A percentile compares a stretch with the other conserved stretches of the same genome.
phyloP scores from a whole-genome alignment of 176 grass and related monocot genomes.

The Lolium rigidum region DNA sequence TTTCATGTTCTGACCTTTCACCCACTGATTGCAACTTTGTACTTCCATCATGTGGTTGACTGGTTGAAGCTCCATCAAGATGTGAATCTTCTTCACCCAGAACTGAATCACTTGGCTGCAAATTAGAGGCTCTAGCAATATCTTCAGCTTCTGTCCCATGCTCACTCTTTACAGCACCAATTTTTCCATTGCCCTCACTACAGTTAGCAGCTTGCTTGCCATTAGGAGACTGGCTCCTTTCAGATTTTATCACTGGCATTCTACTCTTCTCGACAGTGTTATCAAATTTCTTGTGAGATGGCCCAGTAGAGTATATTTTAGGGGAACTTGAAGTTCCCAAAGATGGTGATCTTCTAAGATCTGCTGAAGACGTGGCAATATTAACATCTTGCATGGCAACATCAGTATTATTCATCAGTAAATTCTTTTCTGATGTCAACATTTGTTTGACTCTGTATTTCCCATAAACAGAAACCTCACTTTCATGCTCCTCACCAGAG shows the following conservation, averaged over 20 bases:
- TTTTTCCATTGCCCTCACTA: slow-evolving; percentile 29
- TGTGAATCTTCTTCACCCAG: slow-evolving; percentile 38
- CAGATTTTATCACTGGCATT: slow-evolving; percentile 37
- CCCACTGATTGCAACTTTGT: slow-evolving; percentile 19
- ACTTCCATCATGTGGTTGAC: slow-evolving; percentile 37
- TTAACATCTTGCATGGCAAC: slow-evolving; percentile 22
- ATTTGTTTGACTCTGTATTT: slow-evolving; percentile 39
- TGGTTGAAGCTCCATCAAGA: slow-evolving; percentile 44
- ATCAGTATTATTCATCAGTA: neutral
- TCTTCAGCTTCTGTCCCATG: slow-evolving; percentile 47
- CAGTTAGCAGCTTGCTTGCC: slow-evolving; percentile 41
- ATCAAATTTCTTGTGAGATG: slow-evolving; percentile 12
- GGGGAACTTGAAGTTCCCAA: slow-evolving; percentile 31
- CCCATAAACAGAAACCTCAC: slow-evolving; percentile 15
- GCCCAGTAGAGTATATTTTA: slow-evolving; percentile 31
- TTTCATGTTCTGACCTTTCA: slow-evolving; percentile 53
- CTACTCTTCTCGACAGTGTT: slow-evolving; percentile 34
- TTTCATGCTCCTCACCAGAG: slow-evolving; percentile 23
- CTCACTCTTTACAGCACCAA: slow-evolving; percentile 39
- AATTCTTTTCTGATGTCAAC: slow-evolving; percentile 27
- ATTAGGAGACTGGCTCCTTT: slow-evolving; percentile 37
- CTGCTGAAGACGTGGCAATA: slow-evolving; percentile 11
- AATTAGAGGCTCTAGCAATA: slow-evolving; percentile 31
- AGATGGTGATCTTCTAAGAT: slow-evolving; percentile 23
- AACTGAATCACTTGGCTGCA: slow-evolving; percentile 36